Conservation (phyloP, 1,284 basidiomycete genomes). For the Ustilago tritici region DNA sequence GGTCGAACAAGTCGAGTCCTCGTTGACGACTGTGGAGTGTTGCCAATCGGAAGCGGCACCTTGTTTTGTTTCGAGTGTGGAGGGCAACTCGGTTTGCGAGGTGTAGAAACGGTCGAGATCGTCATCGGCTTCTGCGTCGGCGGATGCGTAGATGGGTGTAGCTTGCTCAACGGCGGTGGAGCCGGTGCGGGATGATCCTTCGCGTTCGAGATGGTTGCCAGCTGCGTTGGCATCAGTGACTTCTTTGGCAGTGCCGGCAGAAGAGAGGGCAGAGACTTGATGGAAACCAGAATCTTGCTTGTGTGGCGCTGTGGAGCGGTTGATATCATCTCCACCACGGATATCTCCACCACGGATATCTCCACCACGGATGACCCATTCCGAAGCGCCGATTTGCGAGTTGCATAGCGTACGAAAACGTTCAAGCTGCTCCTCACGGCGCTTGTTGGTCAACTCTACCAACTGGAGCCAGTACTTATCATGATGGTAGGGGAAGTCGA, state of each 20-base stretch:
- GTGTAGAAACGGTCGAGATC: slow-evolving; percentile 52
- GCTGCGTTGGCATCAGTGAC: background rate
- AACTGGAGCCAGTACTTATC: slow-evolving; percentile 80
- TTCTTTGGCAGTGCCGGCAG: background rate
- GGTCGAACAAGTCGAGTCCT: background rate
- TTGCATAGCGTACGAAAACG: slow-evolving; percentile 71
- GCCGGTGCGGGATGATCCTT: slow-evolving; percentile 12
- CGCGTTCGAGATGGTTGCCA: background rate
- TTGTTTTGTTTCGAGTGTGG: slow-evolving; percentile 19
- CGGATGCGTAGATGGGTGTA: slow-evolving; percentile 20
- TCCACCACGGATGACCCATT: slow-evolving; percentile 69
- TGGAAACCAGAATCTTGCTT: slow-evolving; percentile 50
- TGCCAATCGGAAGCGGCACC: slow-evolving; percentile 20
- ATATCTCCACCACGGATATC: slow-evolving; percentile 60
- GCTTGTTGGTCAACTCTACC: slow-evolving; percentile 74
- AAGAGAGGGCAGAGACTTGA: slow-evolving; percentile 13
- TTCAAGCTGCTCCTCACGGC: slow-evolving; percentile 73
- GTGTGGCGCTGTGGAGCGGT: slow-evolving; percentile 17
- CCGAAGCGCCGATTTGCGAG: slow-evolving; percentile 64
- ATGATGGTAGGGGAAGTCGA: slow-evolving; percentile 75
- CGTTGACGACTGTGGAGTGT: slow-evolving; percentile 28
- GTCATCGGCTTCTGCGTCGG: slow-evolving; percentile 19
- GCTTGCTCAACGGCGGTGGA: slow-evolving; percentile 15
- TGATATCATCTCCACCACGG: slow-evolving; percentile 21
- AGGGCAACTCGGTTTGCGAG: slow-evolving; percentile 32